Conservation (phyloP, 108 stramenopile species). For the Schizochytrium sp. region DNA sequence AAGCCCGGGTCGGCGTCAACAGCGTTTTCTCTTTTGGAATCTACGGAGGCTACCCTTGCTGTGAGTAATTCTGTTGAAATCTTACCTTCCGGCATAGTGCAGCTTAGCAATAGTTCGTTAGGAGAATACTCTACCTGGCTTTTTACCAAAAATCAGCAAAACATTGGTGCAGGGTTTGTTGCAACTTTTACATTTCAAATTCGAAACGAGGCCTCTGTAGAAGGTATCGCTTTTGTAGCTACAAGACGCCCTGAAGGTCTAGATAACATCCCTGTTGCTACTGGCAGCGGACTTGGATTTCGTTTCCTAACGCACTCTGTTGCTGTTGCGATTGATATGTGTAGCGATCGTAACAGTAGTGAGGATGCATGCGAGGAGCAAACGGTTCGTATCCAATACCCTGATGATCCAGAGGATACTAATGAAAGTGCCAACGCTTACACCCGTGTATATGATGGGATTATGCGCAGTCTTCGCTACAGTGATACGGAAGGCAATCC, state of each 20-base stretch:
- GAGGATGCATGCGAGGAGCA: not conserved
- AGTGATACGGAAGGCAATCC: not conserved
- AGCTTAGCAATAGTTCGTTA: not conserved
- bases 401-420: not conserved
- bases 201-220: not conserved
- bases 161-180: conserved; percentile 32
- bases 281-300: not conserved
- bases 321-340: conserved; percentile 33
- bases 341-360: not conserved
- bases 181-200: conserved; percentile 37
- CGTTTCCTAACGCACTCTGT: not conserved
- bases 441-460: not conserved
- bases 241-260: conserved; percentile 15
- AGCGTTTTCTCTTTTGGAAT: not conserved
- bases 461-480: not conserved
- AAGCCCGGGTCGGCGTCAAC: not conserved
- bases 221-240: conserved; percentile 43
- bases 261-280: conserved; percentile 23
- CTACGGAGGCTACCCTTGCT: not conserved
- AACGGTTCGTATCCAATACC: not conserved
- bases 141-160: conserved; percentile 7
- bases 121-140: not conserved
- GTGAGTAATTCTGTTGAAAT: not conserved
- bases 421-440: not conserved
- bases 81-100: not conserved